Percentiles rank a stretch among this genome's conserved stretches.
Evolutionary conservation across 371 early-diverging fungal species (phyloP).

Genomic region (Rhizopus arrhizus): DNA sequence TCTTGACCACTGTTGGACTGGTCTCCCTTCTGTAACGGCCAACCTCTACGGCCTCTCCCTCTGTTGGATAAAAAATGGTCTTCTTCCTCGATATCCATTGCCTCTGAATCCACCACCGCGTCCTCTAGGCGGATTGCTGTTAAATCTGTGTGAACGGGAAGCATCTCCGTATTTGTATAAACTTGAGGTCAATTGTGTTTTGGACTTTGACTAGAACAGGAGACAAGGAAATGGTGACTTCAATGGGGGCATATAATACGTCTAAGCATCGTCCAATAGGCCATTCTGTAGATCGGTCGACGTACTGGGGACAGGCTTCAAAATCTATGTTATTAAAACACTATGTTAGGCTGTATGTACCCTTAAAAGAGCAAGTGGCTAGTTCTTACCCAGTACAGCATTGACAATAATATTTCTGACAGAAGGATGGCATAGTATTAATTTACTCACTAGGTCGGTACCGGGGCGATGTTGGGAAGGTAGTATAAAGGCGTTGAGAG

Average conservation of each 20-base stretch:
- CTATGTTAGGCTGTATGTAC: constrained; percentile 6
- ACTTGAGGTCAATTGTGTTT: constrained; percentile 12
- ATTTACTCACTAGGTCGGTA: constrained; percentile 13
- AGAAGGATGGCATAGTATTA: constrained; percentile 16
- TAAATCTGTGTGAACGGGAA: too few species aligned
- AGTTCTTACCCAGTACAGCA: constrained; percentile 3
- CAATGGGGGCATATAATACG: constrained; percentile 7
- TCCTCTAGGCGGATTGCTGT: too few species aligned
- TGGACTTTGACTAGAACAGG: constrained; percentile 5
- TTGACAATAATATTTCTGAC: constrained; percentile 15
- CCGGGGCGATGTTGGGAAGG: constrained; percentile 14
- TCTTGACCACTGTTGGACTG: too few species aligned
- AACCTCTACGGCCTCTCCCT: too few species aligned
- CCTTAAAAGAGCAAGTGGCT: constrained; percentile 1
- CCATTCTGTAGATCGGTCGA: constrained; percentile 14
- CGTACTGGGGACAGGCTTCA: constrained; percentile 9
- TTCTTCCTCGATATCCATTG: too few species aligned
- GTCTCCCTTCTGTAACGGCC: too few species aligned
- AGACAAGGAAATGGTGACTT: constrained; percentile 10
- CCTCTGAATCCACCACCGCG: too few species aligned
- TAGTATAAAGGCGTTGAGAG: constrained; percentile 17
- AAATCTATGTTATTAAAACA: constrained; percentile 5
- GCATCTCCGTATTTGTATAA: too few species aligned
- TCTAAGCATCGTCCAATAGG: constrained; percentile 15
- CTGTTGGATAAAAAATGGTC: too few species aligned